Percentiles rank a stretch among this genome's conserved stretches.
phyloP scores from a whole-genome alignment of 1,284 basidiomycete genomes.

The Xanthoconium separans region DNA sequence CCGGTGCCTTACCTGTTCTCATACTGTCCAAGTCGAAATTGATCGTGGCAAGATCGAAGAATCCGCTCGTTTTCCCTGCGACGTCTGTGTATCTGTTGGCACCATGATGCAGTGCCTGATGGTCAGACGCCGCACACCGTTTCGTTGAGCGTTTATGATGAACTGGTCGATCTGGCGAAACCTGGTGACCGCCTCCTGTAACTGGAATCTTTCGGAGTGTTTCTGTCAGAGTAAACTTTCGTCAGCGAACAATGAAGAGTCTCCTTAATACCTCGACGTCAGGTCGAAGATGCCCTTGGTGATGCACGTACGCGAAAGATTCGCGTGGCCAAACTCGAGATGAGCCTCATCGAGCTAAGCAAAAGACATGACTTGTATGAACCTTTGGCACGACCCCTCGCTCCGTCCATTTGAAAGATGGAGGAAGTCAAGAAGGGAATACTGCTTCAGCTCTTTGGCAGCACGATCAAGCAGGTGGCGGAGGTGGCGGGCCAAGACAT shows the following conservation, averaged over 20 bases:
- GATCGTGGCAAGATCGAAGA: slow-evolving; percentile 96
- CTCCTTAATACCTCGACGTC: slow-evolving; percentile 97
- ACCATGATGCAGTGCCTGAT: slow-evolving; percentile 97
- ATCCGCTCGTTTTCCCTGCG: slow-evolving; percentile 87
- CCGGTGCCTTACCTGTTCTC: slow-evolving; percentile 93
- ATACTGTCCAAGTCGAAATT: slow-evolving; percentile 94
- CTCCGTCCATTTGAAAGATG: slow-evolving; percentile 97
- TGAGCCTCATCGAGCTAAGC: slow-evolving; percentile 69
- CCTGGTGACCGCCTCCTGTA: slow-evolving; percentile 92
- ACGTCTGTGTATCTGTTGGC: slow-evolving; percentile 84
- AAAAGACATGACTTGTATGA: slow-evolving; percentile 85
- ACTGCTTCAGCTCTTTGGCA: slow-evolving; percentile 92
- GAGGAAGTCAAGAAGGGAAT: slow-evolving; percentile 99
- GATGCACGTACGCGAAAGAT: slow-evolving; percentile 44
- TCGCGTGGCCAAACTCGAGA: slow-evolving; percentile 58
- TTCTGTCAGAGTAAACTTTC: slow-evolving; percentile 90
- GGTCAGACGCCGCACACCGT: slow-evolving; percentile 98
- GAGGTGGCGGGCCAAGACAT: slow-evolving; percentile 93
- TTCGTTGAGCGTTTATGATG: slow-evolving; percentile 94
- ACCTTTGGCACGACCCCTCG: slow-evolving; percentile 80
- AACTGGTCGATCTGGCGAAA: slow-evolving; percentile 93
- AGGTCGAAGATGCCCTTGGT: slow-evolving; percentile 45
- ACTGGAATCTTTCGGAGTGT: slow-evolving; percentile 95
- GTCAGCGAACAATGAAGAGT: slow-evolving; percentile 89
- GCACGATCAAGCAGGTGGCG: slow-evolving; percentile 98